Evolutionary conservation across 2,329 filamentous ascomycete genomes (phyloP).

Genomic region (Sporothrix inflata): DNA sequence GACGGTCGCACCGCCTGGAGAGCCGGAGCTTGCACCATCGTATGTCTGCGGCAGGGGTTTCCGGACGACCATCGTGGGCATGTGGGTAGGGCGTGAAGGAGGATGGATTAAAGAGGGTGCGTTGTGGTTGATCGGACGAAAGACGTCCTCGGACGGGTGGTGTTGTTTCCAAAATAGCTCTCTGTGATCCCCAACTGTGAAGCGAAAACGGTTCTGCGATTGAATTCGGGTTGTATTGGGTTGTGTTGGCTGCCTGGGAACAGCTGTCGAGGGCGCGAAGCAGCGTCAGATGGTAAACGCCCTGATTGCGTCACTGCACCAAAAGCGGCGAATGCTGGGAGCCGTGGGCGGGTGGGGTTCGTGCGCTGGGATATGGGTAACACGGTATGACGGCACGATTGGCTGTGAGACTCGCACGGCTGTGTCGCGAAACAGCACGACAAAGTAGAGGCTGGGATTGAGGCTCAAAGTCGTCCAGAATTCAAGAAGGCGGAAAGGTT

Average conservation of each 20-base stretch:
- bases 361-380: not conserved
- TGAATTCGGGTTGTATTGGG: not conserved
- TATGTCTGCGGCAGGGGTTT: conserved; percentile 45
- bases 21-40: conserved; percentile 36
- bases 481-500: not conserved
- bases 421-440: not conserved
- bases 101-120: not conserved
- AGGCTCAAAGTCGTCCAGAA: not conserved
- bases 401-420: conserved; percentile 8
- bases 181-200: not conserved
- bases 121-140: not conserved
- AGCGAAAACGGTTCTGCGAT: not conserved
- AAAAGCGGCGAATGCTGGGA: conserved; percentile 8
- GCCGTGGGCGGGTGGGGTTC: conserved; percentile 16
- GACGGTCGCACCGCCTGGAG: not conserved
- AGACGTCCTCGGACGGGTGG: not conserved
- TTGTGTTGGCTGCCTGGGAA: not conserved
- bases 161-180: not conserved
- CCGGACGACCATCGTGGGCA: conserved; percentile 47
- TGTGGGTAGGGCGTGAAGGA: not conserved
- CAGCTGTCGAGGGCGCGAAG: not conserved
- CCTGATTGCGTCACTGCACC: conserved; percentile 27
- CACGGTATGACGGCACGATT: conserved; percentile 17
- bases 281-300: not conserved
- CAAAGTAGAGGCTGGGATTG: not conserved